Conservation (phyloP, 371 early-diverging fungal species). For the Batrachochytrium dendrobatidis region DNA sequence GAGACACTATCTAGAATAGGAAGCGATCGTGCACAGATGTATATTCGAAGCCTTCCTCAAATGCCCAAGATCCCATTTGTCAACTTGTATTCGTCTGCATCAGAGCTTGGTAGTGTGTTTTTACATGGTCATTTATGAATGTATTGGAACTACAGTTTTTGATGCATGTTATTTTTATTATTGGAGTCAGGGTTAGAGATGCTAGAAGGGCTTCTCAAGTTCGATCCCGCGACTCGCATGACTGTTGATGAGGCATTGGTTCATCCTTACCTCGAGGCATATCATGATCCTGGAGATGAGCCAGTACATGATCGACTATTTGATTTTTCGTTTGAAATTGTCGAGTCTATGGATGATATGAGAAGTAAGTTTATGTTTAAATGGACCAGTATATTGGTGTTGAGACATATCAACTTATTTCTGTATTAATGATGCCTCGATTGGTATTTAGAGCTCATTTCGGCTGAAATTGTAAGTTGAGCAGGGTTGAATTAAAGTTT, state of each 20-base stretch:
- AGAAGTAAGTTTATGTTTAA: constrained; percentile 57
- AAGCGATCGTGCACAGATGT: constrained; percentile 85
- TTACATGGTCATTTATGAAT: no score
- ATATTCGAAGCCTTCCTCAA: constrained; percentile 82
- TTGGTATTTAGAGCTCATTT: no score
- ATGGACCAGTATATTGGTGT: no score
- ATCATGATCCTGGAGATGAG: constrained; percentile 93
- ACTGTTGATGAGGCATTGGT: constrained; percentile 80
- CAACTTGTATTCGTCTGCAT: constrained; percentile 61
- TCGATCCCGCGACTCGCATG: constrained; percentile 87
- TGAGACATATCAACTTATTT: no score
- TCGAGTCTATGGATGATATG: constrained; percentile 82
- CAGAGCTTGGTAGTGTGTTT: no score
- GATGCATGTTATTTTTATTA: not conserved
- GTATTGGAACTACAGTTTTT: no score
- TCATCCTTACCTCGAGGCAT: constrained; percentile 82
- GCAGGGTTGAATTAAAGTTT: no score
- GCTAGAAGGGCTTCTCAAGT: constrained; percentile 82
- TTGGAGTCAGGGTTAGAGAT: constrained; percentile 66
- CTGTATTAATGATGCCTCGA: no score
- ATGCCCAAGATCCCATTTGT: constrained; percentile 84
- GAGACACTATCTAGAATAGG: constrained; percentile 76
- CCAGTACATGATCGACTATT: constrained; percentile 42
- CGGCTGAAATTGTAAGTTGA: no score
- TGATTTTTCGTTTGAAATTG: constrained; percentile 89